Conservation (phyloP, 805 yeast species). For the Wickerhamomyces bovis region DNA sequence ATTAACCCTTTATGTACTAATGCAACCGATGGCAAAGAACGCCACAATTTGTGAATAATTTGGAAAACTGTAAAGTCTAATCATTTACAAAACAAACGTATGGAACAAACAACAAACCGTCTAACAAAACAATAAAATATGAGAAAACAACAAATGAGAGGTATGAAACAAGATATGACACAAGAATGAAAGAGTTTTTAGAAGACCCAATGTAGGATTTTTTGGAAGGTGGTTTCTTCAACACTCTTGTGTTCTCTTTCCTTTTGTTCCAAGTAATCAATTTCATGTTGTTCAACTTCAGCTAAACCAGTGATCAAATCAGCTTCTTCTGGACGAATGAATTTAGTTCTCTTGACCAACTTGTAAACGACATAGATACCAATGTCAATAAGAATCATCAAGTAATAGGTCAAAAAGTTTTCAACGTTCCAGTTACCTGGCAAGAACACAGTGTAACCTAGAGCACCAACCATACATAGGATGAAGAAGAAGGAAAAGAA, state of each 20-base stretch:
- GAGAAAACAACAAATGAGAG: not conserved
- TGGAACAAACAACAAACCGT: not conserved
- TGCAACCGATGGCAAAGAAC: not conserved
- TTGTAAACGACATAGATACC: conserved; percentile 45
- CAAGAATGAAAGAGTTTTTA: too few relatives aligned
- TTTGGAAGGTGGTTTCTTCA: not conserved
- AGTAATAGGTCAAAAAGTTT: conserved; percentile 60
- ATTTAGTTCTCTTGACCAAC: conserved; percentile 37
- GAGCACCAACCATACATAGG: conserved; percentile 45
- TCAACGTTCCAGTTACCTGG: conserved; percentile 62
- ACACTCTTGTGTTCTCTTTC: conserved; percentile 3
- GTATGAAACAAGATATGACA: not conserved
- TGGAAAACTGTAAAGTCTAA: not conserved
- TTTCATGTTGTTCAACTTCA: conserved; percentile 37
- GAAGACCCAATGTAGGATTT: conserved; percentile 13
- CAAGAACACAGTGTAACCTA: conserved; percentile 67
- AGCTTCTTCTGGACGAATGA: conserved; percentile 39
- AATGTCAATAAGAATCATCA: conserved; percentile 58
- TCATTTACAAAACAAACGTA: not conserved
- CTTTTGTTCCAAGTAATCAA: conserved; percentile 14
- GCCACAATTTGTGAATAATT: not conserved
- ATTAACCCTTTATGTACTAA: not conserved
- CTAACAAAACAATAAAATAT: not conserved
- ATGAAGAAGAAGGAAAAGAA: conserved; percentile 40
- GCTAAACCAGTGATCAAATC: conserved; percentile 40